These are phyloP conservation scores for Aureobasidium melanogenum DNA, from an alignment of 2,329 filamentous ascomycete species.

Conservation along the genomic window DNA sequence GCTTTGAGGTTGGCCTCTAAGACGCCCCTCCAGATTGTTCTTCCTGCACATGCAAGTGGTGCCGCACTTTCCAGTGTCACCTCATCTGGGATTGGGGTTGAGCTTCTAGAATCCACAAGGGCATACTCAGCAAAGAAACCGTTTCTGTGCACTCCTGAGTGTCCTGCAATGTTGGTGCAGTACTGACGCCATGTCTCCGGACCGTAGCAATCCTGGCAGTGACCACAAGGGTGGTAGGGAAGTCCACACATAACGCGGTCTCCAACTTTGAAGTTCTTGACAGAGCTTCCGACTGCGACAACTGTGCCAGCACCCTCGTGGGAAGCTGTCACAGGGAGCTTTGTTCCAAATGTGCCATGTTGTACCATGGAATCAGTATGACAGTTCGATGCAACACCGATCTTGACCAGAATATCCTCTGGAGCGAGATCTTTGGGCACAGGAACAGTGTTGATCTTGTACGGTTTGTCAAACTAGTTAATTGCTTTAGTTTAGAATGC, in stretches of 20 bases:
- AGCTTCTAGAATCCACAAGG: slow-evolving; percentile 39
- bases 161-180: slow-evolving; percentile 37
- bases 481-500: neutral
- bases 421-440: slow-evolving; percentile 39
- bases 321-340: slow-evolving; percentile 45
- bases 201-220: slow-evolving; percentile 44
- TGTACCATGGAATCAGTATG: slow-evolving; percentile 53
- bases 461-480: slow-evolving; percentile 43
- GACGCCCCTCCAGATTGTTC: slow-evolving; percentile 43
- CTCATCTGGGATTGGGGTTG: slow-evolving; percentile 39
- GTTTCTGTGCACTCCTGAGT: slow-evolving; percentile 42
- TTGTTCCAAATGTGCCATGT: slow-evolving; percentile 39
- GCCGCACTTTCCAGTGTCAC: slow-evolving; percentile 45
- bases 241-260: slow-evolving; percentile 50
- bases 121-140: slow-evolving; percentile 52
- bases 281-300: slow-evolving; percentile 36
- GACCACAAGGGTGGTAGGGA: slow-evolving; percentile 44
- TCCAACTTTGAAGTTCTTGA: slow-evolving; percentile 37
- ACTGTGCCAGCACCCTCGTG: slow-evolving; percentile 52
- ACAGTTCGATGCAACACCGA: slow-evolving; percentile 52
- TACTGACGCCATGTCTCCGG: slow-evolving; percentile 45
- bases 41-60: slow-evolving; percentile 49
- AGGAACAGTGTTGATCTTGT: slow-evolving; percentile 42
- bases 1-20: slow-evolving; percentile 31
- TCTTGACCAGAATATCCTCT: slow-evolving; percentile 51